Percentiles rank a stretch among this genome's conserved stretches.
phyloP scores from a whole-genome alignment of 176 grass and related monocot species.

The Olyra latifolia region DNA sequence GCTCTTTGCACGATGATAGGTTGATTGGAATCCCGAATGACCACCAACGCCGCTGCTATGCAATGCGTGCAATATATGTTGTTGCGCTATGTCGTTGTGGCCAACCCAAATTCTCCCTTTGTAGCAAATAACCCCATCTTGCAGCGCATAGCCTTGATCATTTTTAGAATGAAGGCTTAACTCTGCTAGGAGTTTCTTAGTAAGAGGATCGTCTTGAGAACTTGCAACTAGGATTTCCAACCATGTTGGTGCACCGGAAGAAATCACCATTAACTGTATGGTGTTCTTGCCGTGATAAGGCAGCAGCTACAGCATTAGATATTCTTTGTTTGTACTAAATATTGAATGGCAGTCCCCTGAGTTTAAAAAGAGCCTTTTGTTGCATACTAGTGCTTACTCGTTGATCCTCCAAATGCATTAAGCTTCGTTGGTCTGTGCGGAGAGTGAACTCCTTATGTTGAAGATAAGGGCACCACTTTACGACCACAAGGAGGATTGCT shows the following conservation, averaged over 20 bases:
- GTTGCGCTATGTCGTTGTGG: neutral
- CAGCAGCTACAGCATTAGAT: no score
- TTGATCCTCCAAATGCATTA: no score
- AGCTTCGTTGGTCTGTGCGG: no score
- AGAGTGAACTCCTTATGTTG: no score
- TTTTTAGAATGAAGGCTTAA: accelerated
- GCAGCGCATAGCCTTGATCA: accelerated
- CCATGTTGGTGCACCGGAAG: neutral
- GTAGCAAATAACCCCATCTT: accelerated
- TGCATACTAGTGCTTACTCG: no score
- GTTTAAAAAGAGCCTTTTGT: no score
- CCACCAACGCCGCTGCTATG: neutral
- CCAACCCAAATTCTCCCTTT: neutral
- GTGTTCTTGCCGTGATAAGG: no score
- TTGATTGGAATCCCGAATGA: neutral
- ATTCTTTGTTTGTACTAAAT: no score
- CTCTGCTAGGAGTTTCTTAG: neutral
- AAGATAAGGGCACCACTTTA: no score
- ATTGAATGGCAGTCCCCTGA: no score
- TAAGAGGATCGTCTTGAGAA: accelerated
- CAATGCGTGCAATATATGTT: neutral
- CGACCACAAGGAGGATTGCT: no score
- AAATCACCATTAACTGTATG: no score
- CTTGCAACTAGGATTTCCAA: neutral
- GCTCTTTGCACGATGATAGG: neutral